A percentile compares a stretch with the other conserved stretches of the same genome.
phyloP scores from a whole-genome alignment of 768 basidiomycete genomes.

The Rhizopogon salebrosus region DNA sequence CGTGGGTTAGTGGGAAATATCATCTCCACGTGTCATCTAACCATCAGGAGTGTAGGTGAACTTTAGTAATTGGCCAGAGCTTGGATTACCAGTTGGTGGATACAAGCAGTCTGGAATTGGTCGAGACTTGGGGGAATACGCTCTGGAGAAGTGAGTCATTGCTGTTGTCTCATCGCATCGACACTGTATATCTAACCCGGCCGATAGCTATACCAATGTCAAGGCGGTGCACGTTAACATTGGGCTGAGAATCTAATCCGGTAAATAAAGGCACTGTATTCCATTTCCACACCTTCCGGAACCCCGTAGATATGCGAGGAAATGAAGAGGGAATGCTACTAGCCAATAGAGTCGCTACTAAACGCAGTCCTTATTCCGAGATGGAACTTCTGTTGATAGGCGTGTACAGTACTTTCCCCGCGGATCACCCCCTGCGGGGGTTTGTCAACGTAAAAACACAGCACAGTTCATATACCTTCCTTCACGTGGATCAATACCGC shows the following conservation, averaged over 20 bases:
- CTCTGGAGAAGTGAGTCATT: conserved; percentile 39
- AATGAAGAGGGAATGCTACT: not conserved
- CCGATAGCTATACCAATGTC: conserved; percentile 46
- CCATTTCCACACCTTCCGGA: conserved; percentile 1
- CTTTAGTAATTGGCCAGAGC: conserved; percentile 22
- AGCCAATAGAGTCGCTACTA: not conserved
- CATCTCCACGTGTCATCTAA: conserved; percentile 2
- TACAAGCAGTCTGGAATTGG: conserved; percentile 83
- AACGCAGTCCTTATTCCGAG: not conserved
- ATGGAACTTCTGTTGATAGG: not conserved
- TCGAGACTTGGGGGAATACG: conserved; percentile 76
- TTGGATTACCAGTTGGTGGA: conserved; percentile 72
- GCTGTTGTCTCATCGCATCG: not conserved
- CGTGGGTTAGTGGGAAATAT: conserved; percentile 43
- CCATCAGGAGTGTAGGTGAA: conserved; percentile 65
- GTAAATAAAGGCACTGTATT: not conserved
- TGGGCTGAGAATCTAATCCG: conserved; percentile 13
- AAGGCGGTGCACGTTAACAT: conserved; percentile 64
- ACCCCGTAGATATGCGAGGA: not conserved
- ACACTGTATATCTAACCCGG: conserved; percentile 44
- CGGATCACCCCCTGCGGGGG: not conserved
- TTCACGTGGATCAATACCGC: not conserved
- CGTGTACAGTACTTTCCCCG: not conserved
- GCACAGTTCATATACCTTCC: not conserved
- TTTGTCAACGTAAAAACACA: not conserved